Conservation (phyloP, 179 eudicot genomes). For the Camellia oleifera region DNA sequence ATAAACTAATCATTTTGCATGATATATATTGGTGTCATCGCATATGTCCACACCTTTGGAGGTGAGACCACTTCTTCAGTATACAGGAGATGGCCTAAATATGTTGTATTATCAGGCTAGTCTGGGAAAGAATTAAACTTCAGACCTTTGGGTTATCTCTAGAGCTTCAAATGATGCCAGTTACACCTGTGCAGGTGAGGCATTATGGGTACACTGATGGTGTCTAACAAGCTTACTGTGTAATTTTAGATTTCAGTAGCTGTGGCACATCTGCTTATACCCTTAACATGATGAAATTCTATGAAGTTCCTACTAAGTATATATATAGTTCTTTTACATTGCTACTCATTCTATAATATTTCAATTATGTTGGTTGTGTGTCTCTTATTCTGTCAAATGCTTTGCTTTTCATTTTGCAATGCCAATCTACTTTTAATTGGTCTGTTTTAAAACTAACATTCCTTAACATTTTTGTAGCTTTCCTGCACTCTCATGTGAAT, state of each 20-base stretch:
- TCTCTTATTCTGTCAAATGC: background rate
- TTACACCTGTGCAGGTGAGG: background rate
- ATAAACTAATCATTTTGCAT: background rate
- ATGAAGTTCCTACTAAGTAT: background rate
- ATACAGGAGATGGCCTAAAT: background rate
- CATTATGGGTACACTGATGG: background rate
- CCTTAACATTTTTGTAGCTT: slow-evolving; percentile 49
- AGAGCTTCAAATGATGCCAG: background rate
- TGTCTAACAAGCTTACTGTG: background rate
- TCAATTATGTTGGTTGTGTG: background rate
- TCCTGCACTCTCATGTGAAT: slow-evolving; percentile 97
- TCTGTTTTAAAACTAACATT: slow-evolving; percentile 19
- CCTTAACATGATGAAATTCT: background rate
- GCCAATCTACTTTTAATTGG: slow-evolving; percentile 7
- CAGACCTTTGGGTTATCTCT: background rate
- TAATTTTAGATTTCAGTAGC: background rate
- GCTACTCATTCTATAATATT: background rate
- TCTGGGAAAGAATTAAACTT: background rate
- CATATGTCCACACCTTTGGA: background rate
- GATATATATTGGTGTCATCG: background rate
- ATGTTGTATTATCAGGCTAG: background rate
- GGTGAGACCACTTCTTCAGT: background rate
- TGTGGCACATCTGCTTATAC: background rate
- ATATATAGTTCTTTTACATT: background rate
- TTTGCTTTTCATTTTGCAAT: background rate